Percentiles rank a stretch among this genome's conserved stretches.
phyloP scores from a whole-genome alignment of 768 basidiomycete species.

The Boletus pseudo-olivaceus region DNA sequence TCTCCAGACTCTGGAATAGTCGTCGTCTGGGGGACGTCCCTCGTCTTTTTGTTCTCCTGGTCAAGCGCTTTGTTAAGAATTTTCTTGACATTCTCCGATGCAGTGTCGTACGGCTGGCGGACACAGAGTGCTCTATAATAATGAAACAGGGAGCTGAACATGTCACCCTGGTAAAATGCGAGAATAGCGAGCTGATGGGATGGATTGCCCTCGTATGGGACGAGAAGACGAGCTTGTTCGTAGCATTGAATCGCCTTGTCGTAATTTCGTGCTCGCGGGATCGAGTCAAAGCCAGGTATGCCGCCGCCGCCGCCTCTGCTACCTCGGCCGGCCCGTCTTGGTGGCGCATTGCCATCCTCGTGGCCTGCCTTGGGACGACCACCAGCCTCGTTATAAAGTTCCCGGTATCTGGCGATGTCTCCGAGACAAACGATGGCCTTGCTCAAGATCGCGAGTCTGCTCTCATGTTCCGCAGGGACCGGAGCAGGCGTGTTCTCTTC shows the following conservation, averaged over 20 bases:
- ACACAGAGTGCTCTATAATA: constrained; percentile 93
- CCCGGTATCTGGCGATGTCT: constrained; percentile 91
- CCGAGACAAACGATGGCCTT: constrained; percentile 91
- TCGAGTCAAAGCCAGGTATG: constrained; percentile 38
- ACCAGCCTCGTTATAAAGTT: constrained; percentile 77
- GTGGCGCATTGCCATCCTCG: constrained; percentile 46
- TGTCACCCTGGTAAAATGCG: constrained; percentile 77
- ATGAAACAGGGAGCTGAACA: constrained; percentile 75
- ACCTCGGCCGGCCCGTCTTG: constrained; percentile 41
- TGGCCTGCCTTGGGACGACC: constrained; percentile 65
- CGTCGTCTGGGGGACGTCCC: constrained; percentile 35
- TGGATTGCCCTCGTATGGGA: constrained; percentile 89
- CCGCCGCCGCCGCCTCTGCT: constrained; percentile 46
- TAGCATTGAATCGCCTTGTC: constrained; percentile 77
- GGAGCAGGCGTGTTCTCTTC: constrained; percentile 47
- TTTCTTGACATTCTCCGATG: constrained; percentile 77
- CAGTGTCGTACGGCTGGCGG: constrained; percentile 80
- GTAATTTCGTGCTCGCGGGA: constrained; percentile 64
- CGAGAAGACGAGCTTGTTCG: constrained; percentile 75
- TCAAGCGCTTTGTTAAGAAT: constrained; percentile 66
- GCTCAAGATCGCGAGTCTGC: constrained; percentile 71
- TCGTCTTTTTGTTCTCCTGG: constrained; percentile 46
- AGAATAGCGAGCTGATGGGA: constrained; percentile 96
- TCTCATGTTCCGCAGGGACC: constrained; percentile 38
- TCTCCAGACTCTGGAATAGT: constrained; percentile 29